Evolutionary conservation across 2,329 filamentous ascomycete species (phyloP).

Genomic region (Colletotrichum higginsianum): DNA sequence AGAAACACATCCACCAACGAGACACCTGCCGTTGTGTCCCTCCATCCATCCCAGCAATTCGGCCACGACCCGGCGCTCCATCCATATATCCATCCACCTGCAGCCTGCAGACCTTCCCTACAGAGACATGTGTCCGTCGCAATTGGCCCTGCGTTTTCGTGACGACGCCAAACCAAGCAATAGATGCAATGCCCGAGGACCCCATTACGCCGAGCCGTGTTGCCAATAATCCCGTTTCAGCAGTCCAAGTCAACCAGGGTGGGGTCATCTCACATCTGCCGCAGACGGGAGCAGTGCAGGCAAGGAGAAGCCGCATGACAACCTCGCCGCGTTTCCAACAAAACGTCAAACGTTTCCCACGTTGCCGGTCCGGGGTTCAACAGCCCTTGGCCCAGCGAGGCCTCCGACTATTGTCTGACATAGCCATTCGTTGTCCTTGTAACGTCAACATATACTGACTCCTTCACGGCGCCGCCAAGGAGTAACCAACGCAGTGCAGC

Average conservation of each 20-base stretch:
- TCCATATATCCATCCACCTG: slow-evolving; percentile 1
- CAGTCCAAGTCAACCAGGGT: background rate
- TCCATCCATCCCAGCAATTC: slow-evolving; percentile 17
- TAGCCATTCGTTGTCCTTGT: background rate
- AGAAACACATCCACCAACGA: slow-evolving; percentile 1
- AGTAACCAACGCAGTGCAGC: background rate
- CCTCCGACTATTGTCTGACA: slow-evolving; percentile 7
- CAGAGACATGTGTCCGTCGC: slow-evolving; percentile 3
- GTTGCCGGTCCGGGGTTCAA: slow-evolving; percentile 6
- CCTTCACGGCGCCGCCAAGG: background rate
- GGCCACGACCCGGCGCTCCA: background rate
- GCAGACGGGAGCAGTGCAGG: background rate
- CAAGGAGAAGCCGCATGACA: slow-evolving; percentile 4
- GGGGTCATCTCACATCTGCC: slow-evolving; percentile 11
- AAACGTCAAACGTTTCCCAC: slow-evolving; percentile 30
- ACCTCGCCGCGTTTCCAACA: slow-evolving; percentile 30
- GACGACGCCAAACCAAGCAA: background rate
- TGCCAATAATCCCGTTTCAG: slow-evolving; percentile 32
- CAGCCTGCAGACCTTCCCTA: slow-evolving; percentile 27
- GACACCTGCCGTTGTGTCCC: background rate
- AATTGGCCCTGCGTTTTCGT: slow-evolving; percentile 16
- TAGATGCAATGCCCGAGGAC: background rate
- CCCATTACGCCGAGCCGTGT: slow-evolving; percentile 24
- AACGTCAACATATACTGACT: background rate
- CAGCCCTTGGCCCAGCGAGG: background rate